Conservation (phyloP, 1,139 yeast species). For the Blastobotrys capitulatus region DNA sequence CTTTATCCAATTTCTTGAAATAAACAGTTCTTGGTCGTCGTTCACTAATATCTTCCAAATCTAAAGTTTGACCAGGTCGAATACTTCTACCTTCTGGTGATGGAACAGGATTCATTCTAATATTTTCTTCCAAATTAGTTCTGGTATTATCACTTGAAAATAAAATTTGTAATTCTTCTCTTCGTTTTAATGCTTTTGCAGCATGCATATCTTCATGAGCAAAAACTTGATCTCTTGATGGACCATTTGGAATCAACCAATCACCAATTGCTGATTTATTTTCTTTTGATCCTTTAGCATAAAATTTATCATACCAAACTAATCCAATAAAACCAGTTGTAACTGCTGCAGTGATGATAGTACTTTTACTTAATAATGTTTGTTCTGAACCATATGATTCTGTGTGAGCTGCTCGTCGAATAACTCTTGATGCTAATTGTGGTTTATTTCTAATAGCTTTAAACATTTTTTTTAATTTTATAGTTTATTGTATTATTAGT, state of each 20-base stretch:
- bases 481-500: too few relatives aligned
- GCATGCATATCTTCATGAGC: constrained; percentile 20
- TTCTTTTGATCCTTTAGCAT: constrained; percentile 16
- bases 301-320: constrained; percentile 25
- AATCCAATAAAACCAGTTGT: constrained; percentile 23
- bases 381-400: constrained; percentile 20
- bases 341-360: constrained; percentile 20
- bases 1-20: constrained; percentile 13
- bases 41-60: constrained; percentile 21
- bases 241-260: constrained; percentile 23
- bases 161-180: constrained; percentile 19
- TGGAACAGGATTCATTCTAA: constrained; percentile 24
- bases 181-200: constrained; percentile 14
- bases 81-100: constrained; percentile 18
- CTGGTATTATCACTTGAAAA: constrained; percentile 20
- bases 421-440: constrained; percentile 9
- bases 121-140: constrained; percentile 18
- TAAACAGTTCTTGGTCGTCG: constrained; percentile 23
- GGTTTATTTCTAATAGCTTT: constrained; percentile 9
- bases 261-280: constrained; percentile 27
- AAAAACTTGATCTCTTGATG: constrained; percentile 14
- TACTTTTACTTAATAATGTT: constrained; percentile 12
- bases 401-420: constrained; percentile 17
- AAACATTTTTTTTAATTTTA: constrained; percentile 9
- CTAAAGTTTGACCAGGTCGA: constrained; percentile 25